Evolutionary conservation across 2,329 filamentous ascomycete species (phyloP).

Genomic region (Fusarium dlaminii): DNA sequence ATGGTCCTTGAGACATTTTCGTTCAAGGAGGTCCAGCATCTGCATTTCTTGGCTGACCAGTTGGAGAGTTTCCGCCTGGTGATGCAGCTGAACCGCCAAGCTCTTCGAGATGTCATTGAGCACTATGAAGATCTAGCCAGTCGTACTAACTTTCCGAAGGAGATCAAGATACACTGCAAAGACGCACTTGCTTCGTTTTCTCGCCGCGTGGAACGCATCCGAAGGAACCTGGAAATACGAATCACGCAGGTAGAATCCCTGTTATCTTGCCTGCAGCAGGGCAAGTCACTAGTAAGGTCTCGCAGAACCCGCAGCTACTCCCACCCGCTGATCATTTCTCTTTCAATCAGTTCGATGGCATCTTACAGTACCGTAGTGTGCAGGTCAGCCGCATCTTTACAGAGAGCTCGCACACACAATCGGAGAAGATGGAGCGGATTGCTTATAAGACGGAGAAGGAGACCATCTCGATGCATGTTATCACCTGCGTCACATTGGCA

Average conservation of each 20-base stretch:
- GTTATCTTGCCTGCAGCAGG: neutral
- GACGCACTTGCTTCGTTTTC: neutral
- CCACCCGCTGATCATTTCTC: neutral
- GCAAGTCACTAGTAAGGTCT: neutral
- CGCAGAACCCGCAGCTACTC: neutral
- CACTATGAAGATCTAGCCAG: neutral
- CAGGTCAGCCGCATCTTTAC: neutral
- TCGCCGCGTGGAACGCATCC: constrained; percentile 5
- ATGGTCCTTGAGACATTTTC: constrained; percentile 12
- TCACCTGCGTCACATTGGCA: accelerated
- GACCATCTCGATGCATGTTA: neutral
- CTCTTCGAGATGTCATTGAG: constrained; percentile 5
- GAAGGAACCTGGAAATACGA: constrained; percentile 4
- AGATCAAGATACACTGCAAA: neutral
- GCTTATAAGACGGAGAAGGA: constrained; percentile 56
- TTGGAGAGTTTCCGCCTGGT: constrained; percentile 11
- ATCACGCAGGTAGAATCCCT: constrained; percentile 6
- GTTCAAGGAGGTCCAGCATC: neutral
- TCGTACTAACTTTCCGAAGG: neutral
- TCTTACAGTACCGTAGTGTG: neutral
- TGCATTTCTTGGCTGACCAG: constrained; percentile 1
- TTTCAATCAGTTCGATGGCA: neutral
- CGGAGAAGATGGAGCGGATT: constrained; percentile 44
- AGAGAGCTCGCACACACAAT: neutral
- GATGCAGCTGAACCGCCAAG: constrained; percentile 10